These are phyloP conservation scores for Saturnispora saitoi DNA, from an alignment of 805 yeast genomes.

Conservation along the genomic window DNA sequence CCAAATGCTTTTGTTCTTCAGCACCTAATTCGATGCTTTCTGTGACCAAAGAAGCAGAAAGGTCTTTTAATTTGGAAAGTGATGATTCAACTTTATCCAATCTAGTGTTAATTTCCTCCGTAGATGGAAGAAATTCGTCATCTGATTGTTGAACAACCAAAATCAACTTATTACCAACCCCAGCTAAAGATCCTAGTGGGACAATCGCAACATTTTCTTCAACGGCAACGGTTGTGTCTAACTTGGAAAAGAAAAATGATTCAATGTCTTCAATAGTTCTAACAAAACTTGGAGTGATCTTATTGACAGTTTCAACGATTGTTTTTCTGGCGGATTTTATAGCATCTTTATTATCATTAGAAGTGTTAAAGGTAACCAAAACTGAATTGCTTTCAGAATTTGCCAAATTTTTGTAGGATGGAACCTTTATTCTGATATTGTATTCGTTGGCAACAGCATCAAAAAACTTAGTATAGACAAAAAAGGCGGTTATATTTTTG, in stretches of 20 bases:
- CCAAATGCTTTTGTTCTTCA: conserved; percentile 48
- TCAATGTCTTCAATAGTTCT: conserved; percentile 56
- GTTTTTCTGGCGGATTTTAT: conserved; percentile 58
- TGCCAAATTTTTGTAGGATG: conserved; percentile 38
- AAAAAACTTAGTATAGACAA: conserved; percentile 44
- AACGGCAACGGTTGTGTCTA: conserved; percentile 37
- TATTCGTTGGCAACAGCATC: conserved; percentile 33
- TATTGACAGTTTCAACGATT: conserved; percentile 66
- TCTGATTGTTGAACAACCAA: conserved; percentile 45
- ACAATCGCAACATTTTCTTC: conserved; percentile 46
- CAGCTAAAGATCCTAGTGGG: conserved; percentile 44
- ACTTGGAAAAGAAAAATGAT: conserved; percentile 43
- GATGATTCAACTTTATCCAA: conserved; percentile 47
- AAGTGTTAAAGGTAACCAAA: conserved; percentile 53
- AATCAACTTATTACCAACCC: conserved; percentile 39
- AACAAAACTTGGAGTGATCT: conserved; percentile 59
- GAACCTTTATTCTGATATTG: conserved; percentile 39
- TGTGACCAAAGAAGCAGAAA: conserved; percentile 45
- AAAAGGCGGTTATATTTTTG: conserved; percentile 58
- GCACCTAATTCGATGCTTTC: conserved; percentile 43
- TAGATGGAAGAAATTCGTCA: conserved; percentile 68
- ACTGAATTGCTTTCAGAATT: conserved; percentile 36
- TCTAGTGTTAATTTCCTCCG: conserved; percentile 46
- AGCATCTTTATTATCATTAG: conserved; percentile 36
- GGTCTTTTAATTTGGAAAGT: conserved; percentile 49